Evolutionary conservation across 495 filamentous ascomycete genomes (phyloP).

Genomic region (Aspergillus asperescens): DNA sequence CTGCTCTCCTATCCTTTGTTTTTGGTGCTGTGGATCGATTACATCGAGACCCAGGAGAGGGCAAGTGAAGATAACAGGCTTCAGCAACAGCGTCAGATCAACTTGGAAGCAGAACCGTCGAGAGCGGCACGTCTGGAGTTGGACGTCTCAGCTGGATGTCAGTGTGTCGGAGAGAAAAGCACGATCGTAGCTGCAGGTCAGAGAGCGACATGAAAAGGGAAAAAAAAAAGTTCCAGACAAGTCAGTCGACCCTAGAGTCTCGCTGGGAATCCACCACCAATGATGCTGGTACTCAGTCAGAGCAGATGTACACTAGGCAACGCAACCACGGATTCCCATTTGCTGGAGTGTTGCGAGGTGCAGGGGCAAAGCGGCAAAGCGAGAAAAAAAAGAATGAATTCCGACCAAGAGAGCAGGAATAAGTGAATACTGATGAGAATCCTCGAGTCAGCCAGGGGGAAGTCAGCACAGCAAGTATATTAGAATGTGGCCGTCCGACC

Average conservation of each 20-base stretch:
- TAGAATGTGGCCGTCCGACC: slow-evolving; percentile 1
- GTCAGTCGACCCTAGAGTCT: neutral
- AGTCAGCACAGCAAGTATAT: neutral
- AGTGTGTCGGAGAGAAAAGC: neutral
- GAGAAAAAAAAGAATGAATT: slow-evolving; percentile 4
- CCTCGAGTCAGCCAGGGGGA: slow-evolving; percentile 2
- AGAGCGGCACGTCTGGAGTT: neutral
- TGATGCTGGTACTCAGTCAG: neutral
- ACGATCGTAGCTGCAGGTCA: neutral
- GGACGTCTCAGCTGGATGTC: neutral
- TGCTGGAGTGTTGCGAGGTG: neutral
- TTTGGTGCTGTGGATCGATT: neutral
- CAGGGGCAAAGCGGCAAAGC: slow-evolving; percentile 1
- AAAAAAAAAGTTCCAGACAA: slow-evolving; percentile 1
- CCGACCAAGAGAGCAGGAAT: neutral
- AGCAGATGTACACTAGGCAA: neutral
- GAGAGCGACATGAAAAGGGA: neutral
- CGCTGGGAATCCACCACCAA: slow-evolving; percentile 7
- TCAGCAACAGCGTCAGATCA: neutral
- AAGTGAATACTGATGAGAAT: neutral
- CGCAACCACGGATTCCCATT: slow-evolving; percentile 5
- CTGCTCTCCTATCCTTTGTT: neutral
- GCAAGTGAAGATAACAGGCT: neutral
- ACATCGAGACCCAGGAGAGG: neutral
- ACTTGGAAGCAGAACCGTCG: neutral